Evolutionary conservation across 2,329 filamentous ascomycete species (phyloP), one percentile per base, ranked within the genome.

Genomic region (Dryadomyces quercivorus): DNA sequence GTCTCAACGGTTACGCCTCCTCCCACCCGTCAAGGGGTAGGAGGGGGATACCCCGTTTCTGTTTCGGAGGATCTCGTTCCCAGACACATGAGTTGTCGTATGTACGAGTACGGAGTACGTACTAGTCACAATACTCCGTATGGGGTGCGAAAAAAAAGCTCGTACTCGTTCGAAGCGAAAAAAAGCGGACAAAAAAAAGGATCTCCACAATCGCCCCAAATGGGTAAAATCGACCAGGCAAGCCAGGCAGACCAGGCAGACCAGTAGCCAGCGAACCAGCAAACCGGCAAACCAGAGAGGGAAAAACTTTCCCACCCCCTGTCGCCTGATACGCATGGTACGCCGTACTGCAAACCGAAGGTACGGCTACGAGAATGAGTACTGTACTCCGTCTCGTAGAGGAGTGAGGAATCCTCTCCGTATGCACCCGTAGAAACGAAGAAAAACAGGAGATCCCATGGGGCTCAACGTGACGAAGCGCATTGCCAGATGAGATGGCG

Each of bases 301-400:
- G 48, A 56, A 48, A 54, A 57, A 58, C 49, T 48, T 54, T 58
- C 53, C 49, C 51, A 56, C 52, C 52, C 55, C 49, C 52, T 53
- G 50, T 51, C 53, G 49, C n/a, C 26, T 31, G 26, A 31, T 31
- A 31, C 26, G n/a, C n/a, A n/a, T n/a, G n/a, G n/a, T n/a, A n/a
- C n/a, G n/a, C n/a, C n/a, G n/a, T n/a, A n/a, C n/a, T n/a, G n/a
- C n/a, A n/a, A n/a, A n/a, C n/a, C n/a, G n/a, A 31, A 31, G 26
- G 26, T 31, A 31, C 26, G 26, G n/a, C n/a, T n/a, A n/a, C n/a
- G n/a, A n/a, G n/a, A n/a, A n/a, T n/a, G n/a, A n/a, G n/a, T n/a
- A n/a, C n/a, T n/a, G n/a, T n/a, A n/a, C n/a, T n/a, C n/a, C n/a
- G n/a, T n/a, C 26, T 31, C 26, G 26, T 31, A 31, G 26, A 31